Percentiles rank a stretch among this genome's conserved stretches.
phyloP scores from a whole-genome alignment of 176 grass and related monocot genomes.

The Carex kokanica region DNA sequence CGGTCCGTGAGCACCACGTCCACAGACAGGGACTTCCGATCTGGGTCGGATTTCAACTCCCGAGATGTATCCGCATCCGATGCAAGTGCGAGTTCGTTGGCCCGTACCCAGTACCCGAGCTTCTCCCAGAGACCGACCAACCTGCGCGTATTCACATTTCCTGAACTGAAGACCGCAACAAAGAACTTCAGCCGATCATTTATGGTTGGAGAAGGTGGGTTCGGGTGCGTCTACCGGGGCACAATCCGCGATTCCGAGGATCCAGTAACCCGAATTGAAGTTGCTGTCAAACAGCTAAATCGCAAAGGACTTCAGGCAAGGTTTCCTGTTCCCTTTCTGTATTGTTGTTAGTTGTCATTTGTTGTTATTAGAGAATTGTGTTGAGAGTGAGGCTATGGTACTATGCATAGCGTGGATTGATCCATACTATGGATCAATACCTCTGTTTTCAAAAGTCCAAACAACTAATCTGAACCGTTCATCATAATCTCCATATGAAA shows the following conservation, averaged over 20 bases:
- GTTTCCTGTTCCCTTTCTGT: constrained; percentile 8
- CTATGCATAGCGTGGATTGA: too few species aligned
- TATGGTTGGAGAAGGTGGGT: constrained; percentile 95
- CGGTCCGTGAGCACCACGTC: constrained; percentile 72
- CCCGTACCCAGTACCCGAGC: constrained; percentile 59
- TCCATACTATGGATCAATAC: too few species aligned
- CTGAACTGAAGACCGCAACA: constrained; percentile 74
- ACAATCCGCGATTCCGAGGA: constrained; percentile 57
- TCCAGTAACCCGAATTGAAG: constrained; percentile 41
- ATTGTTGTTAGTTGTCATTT: background rate
- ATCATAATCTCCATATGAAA: too few species aligned
- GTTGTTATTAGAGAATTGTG: background rate
- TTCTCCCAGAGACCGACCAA: constrained; percentile 77
- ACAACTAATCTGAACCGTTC: too few species aligned
- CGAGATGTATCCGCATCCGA: constrained; percentile 51
- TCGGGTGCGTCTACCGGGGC: constrained; percentile 82
- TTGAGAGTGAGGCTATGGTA: too few species aligned
- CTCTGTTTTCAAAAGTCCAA: too few species aligned
- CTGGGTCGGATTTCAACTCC: constrained; percentile 66
- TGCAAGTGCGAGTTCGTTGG: constrained; percentile 50
- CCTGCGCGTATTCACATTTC: constrained; percentile 80
- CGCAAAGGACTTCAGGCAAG: constrained; percentile 94
- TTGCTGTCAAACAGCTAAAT: constrained; percentile 92
- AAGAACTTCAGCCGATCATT: constrained; percentile 82
- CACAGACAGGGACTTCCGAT: constrained; percentile 61